Evolutionary conservation across 257 asterid species (phyloP), one percentile per base, ranked within the genome.

Genomic region (Solanum ahanhuiri): DNA sequence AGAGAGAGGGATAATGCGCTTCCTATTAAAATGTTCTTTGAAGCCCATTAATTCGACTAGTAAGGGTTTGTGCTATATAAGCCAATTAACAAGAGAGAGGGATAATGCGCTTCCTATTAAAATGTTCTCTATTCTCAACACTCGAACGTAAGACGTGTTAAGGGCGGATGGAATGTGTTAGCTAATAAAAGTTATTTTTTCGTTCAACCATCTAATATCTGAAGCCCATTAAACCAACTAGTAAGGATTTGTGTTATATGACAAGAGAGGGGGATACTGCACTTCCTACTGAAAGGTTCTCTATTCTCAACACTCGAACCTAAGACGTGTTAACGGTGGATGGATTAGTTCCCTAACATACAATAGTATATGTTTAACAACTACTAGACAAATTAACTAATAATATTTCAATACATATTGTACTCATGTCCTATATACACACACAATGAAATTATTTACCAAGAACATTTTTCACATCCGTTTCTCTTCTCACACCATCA

Each of bases 21-120:
- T 41, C 35, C 33, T 41, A 73, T 2, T 1, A 0, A 76, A 7
- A 39, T 6, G 3, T 12, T n/a, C 14, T 76, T 0, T 3, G 7
- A 43, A 28, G 4, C 0, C 0, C 35, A 4, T 77, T 43, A 20
- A 30, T 17, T 3, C 12, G 34, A 76, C 60, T 76, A 23, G 28
- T 41, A 23, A 39, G 58, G 0, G 3, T 25, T n/a, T 76, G 12
- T 3, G 58, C 6, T 12, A 14, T 5, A 7, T 1, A 76, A 2
- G 7, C 60, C 34, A 1, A 76, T 18, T 31, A 30, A 0, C 0
- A 1, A 0, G 14, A 9, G 39, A 43, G 23, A 9, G 1, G 34
- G 11, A 18, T n/a, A 39, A 75, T 6, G 7, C 0, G 15, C 6
- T 43, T 43, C 23, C 34, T 43, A 81, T 1, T 1, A 0, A 81